Conservation (phyloP, 805 yeast species). For the Candida rishiriensis region DNA sequence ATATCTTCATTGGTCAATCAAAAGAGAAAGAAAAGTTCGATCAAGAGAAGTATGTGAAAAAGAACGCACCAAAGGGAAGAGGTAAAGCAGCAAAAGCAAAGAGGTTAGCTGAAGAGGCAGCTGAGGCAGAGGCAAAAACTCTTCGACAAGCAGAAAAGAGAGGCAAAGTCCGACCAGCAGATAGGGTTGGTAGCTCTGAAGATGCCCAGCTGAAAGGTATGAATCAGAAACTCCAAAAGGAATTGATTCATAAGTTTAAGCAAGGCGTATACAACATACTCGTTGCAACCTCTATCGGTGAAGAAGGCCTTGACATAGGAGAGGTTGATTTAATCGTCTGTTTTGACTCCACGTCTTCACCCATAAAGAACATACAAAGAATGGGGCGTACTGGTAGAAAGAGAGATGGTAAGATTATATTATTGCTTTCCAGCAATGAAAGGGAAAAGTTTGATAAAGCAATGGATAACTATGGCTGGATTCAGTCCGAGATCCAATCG, state of each 20-base stretch:
- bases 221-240: constrained; percentile 86
- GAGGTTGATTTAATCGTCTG: constrained; percentile 94
- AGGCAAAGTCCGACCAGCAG: constrained; percentile 30
- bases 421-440: constrained; percentile 76
- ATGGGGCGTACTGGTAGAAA: constrained; percentile 99
- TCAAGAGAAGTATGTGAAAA: constrained; percentile 43
- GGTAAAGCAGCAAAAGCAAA: constrained; percentile 28
- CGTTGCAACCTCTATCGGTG: constrained; percentile 97
- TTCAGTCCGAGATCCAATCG: constrained; percentile 63
- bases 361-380: constrained; percentile 88
- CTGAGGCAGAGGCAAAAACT: constrained; percentile 23
- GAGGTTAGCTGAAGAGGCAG: constrained; percentile 1
- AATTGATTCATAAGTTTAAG: constrained; percentile 69
- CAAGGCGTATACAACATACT: constrained; percentile 69
- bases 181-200: constrained; percentile 60
- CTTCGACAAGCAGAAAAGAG: constrained; percentile 16
- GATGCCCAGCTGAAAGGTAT: constrained; percentile 78
- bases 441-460: constrained; percentile 76
- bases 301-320: constrained; percentile 97
- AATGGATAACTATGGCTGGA: constrained; percentile 72
- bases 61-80: constrained; percentile 40
- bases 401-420: constrained; percentile 76
- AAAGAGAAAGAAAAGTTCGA: constrained; percentile 67
- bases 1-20: constrained; percentile 90
- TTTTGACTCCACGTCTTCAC: constrained; percentile 89